Percentiles rank a stretch among this genome's conserved stretches.
phyloP scores from a whole-genome alignment of 1,139 yeast species.

The Meyerozyma carpophila region DNA sequence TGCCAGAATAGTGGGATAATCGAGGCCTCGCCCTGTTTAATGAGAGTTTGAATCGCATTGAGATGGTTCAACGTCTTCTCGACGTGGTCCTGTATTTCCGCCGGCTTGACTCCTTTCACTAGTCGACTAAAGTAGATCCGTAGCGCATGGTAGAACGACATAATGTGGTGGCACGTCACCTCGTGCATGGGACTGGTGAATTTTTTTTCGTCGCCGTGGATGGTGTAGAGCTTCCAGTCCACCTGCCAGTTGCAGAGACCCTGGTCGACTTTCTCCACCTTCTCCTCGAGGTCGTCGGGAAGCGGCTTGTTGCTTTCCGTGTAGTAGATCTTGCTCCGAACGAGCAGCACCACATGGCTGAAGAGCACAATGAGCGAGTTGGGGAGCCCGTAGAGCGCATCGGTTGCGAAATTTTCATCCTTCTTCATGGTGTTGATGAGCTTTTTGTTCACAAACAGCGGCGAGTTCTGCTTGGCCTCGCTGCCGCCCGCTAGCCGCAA shows the following conservation, averaged over 20 bases:
- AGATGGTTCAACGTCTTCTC: slow-evolving; percentile 58
- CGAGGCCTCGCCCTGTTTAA: slow-evolving; percentile 48
- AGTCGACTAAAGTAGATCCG: slow-evolving; percentile 71
- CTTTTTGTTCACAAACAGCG: slow-evolving; percentile 40
- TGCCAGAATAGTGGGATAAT: slow-evolving; percentile 85
- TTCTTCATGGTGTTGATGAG: slow-evolving; percentile 39
- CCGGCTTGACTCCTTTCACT: slow-evolving; percentile 50
- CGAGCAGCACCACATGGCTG: slow-evolving; percentile 61
- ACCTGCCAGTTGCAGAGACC: slow-evolving; percentile 59
- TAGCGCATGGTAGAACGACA: slow-evolving; percentile 73
- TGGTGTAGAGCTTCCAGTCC: slow-evolving; percentile 49
- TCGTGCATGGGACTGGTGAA: slow-evolving; percentile 57
- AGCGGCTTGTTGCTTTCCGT: slow-evolving; percentile 12
- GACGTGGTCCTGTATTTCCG: slow-evolving; percentile 54
- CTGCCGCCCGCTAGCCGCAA: background rate
- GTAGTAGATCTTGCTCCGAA: slow-evolving; percentile 53
- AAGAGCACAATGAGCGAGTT: slow-evolving; percentile 71
- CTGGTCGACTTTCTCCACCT: slow-evolving; percentile 45
- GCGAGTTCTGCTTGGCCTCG: slow-evolving; percentile 16
- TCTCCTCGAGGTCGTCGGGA: slow-evolving; percentile 40
- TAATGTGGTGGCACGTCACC: slow-evolving; percentile 76
- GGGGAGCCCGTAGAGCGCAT: slow-evolving; percentile 80
- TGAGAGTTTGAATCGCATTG: slow-evolving; percentile 55
- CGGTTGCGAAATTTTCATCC: slow-evolving; percentile 64
- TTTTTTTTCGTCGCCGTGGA: slow-evolving; percentile 13